Percentiles rank a stretch among this genome's conserved stretches.
Conservation (phyloP, 2,329 filamentous ascomycete species). For the Cytospora paraplurivora region DNA sequence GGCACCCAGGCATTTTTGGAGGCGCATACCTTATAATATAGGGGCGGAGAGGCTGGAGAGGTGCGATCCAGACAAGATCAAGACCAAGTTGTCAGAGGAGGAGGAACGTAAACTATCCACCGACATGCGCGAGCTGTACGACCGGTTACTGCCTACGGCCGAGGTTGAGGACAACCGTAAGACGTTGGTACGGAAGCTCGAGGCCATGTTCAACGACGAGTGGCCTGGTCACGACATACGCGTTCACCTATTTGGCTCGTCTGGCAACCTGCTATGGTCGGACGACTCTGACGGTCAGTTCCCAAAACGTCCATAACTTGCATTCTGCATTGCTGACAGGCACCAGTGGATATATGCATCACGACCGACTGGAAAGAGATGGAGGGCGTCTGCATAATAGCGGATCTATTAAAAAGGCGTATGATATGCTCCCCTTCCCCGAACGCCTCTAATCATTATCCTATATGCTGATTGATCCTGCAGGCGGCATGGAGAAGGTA, state of each 20-base stretch:
- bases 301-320: background rate
- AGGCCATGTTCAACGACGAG: slow-evolving; percentile 82
- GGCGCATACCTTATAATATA: slow-evolving; percentile 89
- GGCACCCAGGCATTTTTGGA: slow-evolving; percentile 74
- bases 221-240: slow-evolving; percentile 91
- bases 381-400: slow-evolving; percentile 88
- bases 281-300: slow-evolving; percentile 90
- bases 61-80: slow-evolving; percentile 70
- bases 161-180: slow-evolving; percentile 76
- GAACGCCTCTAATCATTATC: background rate
- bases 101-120: slow-evolving; percentile 75
- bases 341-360: slow-evolving; percentile 91
- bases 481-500: slow-evolving; percentile 95
- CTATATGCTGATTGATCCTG: slow-evolving; percentile 34
- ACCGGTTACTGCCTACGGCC: slow-evolving; percentile 77
- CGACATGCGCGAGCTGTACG: slow-evolving; percentile 85
- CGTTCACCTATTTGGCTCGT: slow-evolving; percentile 96
- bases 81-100: slow-evolving; percentile 69
- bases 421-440: slow-evolving; percentile 44
- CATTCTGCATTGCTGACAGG: slow-evolving; percentile 37
- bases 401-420: slow-evolving; percentile 83
- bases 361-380: slow-evolving; percentile 86
- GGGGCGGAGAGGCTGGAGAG: slow-evolving; percentile 78
- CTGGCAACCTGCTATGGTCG: slow-evolving; percentile 90
- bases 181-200: slow-evolving; percentile 81